phyloP scores from a whole-genome alignment of 2,329 filamentous ascomycete species.

The Neofusicoccum sp. region DNA sequence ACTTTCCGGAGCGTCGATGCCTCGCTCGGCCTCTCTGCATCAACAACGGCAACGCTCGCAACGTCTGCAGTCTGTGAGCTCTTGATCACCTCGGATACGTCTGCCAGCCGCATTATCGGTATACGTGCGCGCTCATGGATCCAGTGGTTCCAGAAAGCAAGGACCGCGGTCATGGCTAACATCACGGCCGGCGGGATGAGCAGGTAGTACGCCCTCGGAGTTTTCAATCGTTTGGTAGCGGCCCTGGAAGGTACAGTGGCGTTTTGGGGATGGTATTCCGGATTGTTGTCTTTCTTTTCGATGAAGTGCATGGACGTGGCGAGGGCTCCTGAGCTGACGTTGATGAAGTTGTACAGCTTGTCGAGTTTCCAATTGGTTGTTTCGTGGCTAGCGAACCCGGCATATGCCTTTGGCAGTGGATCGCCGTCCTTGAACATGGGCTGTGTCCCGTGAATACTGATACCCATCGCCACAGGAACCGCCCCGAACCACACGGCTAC shows the following conservation, averaged over 20 bases:
- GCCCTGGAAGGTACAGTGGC: background rate
- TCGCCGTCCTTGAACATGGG: background rate
- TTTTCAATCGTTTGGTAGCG: background rate
- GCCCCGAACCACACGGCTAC: constrained; percentile 22
- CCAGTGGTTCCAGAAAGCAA: constrained; percentile 5
- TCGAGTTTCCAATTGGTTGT: background rate
- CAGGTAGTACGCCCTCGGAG: background rate
- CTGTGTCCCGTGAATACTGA: constrained; percentile 18
- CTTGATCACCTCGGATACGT: constrained; percentile 8
- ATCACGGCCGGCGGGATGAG: background rate
- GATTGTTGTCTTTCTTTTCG: background rate
- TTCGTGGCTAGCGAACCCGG: background rate
- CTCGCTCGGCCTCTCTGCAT: background rate
- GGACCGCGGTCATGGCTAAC: background rate
- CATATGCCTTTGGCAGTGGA: background rate
- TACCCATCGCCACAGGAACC: constrained; percentile 20
- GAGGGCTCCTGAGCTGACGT: constrained; percentile 4
- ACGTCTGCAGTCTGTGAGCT: constrained; percentile 7
- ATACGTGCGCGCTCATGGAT: background rate
- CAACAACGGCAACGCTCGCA: background rate
- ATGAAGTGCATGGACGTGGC: background rate
- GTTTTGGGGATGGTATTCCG: background rate
- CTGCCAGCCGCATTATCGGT: constrained; percentile 6
- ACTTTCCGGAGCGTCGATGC: background rate
- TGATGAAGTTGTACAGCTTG: background rate